These are phyloP conservation scores for Pichia sorboxylosa DNA, from an alignment of 1,139 yeast genomes.

Conservation along the genomic window DNA sequence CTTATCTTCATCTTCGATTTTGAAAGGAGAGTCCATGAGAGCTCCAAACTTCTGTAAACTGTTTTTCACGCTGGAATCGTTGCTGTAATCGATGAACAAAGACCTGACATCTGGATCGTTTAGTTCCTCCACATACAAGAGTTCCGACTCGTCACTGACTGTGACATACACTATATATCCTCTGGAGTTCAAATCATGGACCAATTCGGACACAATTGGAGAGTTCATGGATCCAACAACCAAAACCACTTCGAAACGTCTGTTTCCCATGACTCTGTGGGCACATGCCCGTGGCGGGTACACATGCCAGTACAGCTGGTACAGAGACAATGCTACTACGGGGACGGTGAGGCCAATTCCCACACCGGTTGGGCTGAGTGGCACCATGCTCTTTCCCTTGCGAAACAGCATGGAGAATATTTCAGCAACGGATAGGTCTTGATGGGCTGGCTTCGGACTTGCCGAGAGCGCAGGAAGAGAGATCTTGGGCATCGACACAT, in stretches of 20 bases:
- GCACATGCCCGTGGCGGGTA: conserved; percentile 38
- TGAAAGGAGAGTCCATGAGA: conserved; percentile 22
- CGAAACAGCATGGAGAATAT: too few relatives aligned
- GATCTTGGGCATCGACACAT: too few relatives aligned
- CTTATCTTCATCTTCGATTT: conserved; percentile 7
- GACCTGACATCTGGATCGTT: conserved; percentile 44
- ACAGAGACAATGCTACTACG: conserved; percentile 5
- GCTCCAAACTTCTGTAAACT: conserved; percentile 35
- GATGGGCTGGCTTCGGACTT: too few relatives aligned
- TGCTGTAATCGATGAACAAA: conserved; percentile 38
- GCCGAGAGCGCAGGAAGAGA: too few relatives aligned
- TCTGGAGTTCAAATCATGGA: conserved; percentile 62
- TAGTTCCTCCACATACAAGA: conserved; percentile 44
- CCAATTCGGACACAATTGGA: conserved; percentile 58
- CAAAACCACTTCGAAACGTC: conserved; percentile 51
- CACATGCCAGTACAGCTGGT: conserved; percentile 6
- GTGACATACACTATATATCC: conserved; percentile 77
- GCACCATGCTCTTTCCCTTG: too few relatives aligned
- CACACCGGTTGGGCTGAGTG: too few relatives aligned
- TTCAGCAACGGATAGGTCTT: too few relatives aligned
- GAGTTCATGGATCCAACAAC: conserved; percentile 71
- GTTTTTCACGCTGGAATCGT: conserved; percentile 23
- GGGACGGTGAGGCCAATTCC: conserved; percentile 8
- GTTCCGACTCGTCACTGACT: conserved; percentile 53
- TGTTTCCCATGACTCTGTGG: conserved; percentile 4